phyloP scores from a whole-genome alignment of 495 filamentous ascomycete genomes.

The Tuber brumale region DNA sequence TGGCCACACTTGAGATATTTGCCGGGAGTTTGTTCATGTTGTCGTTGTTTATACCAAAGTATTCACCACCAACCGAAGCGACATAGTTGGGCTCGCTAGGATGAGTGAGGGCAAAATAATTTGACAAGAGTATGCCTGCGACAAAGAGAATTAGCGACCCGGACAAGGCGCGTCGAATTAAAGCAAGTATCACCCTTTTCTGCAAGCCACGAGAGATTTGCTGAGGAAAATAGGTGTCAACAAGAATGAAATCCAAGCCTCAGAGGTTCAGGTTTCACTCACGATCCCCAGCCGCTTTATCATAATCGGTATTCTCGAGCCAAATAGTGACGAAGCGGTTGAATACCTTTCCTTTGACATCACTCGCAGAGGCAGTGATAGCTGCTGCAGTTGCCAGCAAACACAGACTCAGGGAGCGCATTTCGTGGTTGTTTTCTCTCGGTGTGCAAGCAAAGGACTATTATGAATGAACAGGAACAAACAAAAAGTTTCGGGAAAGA shows the following conservation, averaged over 20 bases:
- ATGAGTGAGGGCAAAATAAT: slow-evolving; percentile 59
- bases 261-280: slow-evolving; percentile 10
- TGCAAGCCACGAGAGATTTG: slow-evolving; percentile 54
- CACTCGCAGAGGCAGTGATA: background rate
- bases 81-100: slow-evolving; percentile 68
- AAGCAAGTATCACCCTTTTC: slow-evolving; percentile 44
- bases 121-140: slow-evolving; percentile 54
- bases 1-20: slow-evolving; percentile 63
- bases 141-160: background rate
- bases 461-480: background rate
- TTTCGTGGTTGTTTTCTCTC: background rate
- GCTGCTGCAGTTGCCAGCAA: slow-evolving; percentile 39
- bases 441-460: background rate
- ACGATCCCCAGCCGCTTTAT: slow-evolving; percentile 38
- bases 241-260: background rate
- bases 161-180: background rate
- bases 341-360: slow-evolving; percentile 58
- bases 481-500: background rate
- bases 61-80: slow-evolving; percentile 57
- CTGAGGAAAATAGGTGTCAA: slow-evolving; percentile 16
- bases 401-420: background rate
- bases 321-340: slow-evolving; percentile 62
- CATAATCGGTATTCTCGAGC: slow-evolving; percentile 65
- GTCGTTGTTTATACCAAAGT: slow-evolving; percentile 65
- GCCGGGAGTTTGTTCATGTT: slow-evolving; percentile 48